Base-by-base conservation (phyloP, 345 rosid species). In the Triadica sebifera region DNA sequence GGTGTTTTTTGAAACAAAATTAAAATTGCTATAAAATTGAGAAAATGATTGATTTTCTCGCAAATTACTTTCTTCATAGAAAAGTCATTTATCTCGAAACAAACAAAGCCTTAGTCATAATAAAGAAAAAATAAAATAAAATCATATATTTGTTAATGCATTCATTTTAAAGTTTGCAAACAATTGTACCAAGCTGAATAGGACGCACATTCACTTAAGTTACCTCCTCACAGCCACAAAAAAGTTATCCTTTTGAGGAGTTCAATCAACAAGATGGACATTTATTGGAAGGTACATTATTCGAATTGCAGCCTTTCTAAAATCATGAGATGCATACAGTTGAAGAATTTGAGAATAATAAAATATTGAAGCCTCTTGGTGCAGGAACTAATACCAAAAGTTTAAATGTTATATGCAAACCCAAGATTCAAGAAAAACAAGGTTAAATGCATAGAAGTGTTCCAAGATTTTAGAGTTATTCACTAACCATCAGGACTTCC, bases 401-500 rank as follows among this genome's bases (percentile, higher is more conserved):
- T n/a, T n/a, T n/a, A n/a, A n/a, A 74, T 19, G 34, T 16, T 41
- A 17, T 61, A 47, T 24, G 52, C 47, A 59, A 8, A 29, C 50
- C 55, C 41, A 24, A 15, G 9, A 20, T 64, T 52, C 58, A 34
- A 45, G 29, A 59, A 25, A n/a, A 34, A 62, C 49, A 58, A 75
- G 43, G 20, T 59, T 12, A 47, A 13, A 11, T 50, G 39, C 5
- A 39, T 67, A 75, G 9, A 34, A 59, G 34, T 43, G 4, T 72
- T 57, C 3, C 2, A 39, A 37, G 12, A 47, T 56, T 12, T 58
- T 7, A 15, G 63, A 41, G 43, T 39, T 37, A 41, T 7, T 59
- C 22, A 79, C 99, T 81, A 77, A 95, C 98, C 99, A 83, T 95
- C 99, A 66, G 93, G 91, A 81, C 94, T 95, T 76, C 99, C 99